These are phyloP conservation scores for Solanum chmielewskii DNA, from an alignment of 257 asterid genomes.

Conservation along the genomic window DNA sequence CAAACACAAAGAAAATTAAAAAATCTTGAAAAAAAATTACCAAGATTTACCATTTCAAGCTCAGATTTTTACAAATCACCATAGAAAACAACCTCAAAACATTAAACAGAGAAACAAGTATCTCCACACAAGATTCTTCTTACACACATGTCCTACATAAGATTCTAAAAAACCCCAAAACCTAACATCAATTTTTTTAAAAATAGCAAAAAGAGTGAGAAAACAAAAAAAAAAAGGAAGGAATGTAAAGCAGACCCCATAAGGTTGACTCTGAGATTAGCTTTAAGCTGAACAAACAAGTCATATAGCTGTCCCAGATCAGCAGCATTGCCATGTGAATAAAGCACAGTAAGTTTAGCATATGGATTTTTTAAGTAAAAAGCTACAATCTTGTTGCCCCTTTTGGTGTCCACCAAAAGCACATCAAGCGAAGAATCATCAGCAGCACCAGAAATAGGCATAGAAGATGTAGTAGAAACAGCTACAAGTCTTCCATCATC, in stretches of 20 bases:
- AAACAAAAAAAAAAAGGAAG: not conserved
- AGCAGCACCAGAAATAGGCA: constrained; percentile 43
- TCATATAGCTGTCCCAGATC: constrained; percentile 98
- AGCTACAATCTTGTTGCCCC: constrained; percentile 88
- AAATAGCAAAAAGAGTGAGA: not conserved
- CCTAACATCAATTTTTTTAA: not conserved
- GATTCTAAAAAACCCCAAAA: not conserved
- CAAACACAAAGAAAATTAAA: not conserved
- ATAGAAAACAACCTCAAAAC: not conserved
- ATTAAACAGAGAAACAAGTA: not conserved
- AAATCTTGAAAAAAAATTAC: not conserved
- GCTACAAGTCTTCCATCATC: constrained; percentile 79
- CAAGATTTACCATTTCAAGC: not conserved
- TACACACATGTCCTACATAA: not conserved
- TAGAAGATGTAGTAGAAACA: constrained; percentile 54
- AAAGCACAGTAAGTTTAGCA: constrained; percentile 79
- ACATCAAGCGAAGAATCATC: constrained; percentile 79
- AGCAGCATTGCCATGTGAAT: constrained; percentile 98
- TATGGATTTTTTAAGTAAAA: constrained; percentile 78
- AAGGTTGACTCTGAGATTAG: constrained; percentile 91
- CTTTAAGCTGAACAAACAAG: constrained; percentile 89
- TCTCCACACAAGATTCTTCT: not conserved
- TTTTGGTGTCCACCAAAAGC: constrained; percentile 44
- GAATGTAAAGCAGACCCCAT: constrained; percentile 52
- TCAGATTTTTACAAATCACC: not conserved